Evolutionary conservation across 257 asterid species (phyloP), one percentile per base, ranked within the genome.

Genomic region (Galeopsis tetrahit): DNA sequence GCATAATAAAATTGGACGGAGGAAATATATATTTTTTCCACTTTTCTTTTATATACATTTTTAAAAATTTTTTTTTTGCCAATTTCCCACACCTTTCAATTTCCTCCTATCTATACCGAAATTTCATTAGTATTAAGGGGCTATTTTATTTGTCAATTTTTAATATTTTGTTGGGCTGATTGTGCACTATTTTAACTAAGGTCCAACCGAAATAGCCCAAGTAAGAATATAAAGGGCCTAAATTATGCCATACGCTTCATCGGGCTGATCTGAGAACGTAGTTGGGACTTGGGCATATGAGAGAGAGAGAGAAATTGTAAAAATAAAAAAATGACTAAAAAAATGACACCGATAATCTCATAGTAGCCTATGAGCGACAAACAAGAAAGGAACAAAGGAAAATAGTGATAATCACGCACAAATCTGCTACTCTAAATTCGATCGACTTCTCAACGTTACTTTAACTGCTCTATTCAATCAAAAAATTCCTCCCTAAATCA

Each of bases 391-490:
- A 43, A 67, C 58, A 51, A 69, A 39, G 38, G 6, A 56, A 36
- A 63, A 33, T 15, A 15, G 55, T 69, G 38, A 44, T 15, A 71
- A 48, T 61, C 13, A 10, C 52, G 63, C 52, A 32, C 44, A 66
- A 66, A 66, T 66, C 69, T 57, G 28, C 53, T n/a, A 15, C 46
- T 71, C 57, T n/a, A 21, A 59, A 51, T 53, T 51, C 52, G 64
- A 68, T 68, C 61, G 11, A 67, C 48, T 33, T 56, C 46, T 38
- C 52, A 52, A 31, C 28, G 33, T 43, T 62, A 21, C 69, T 57
- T 32, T 60, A 40, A 52, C 13, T 67, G 63, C 36, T 42, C 28
- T 53, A 52, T 64, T 53, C 42, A 39, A 55, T n/a, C 32, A 17
- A 15, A 31, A 63, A 17, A 9, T 21, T 71, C 15, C 67, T 14